Base-by-base conservation (phyloP, 1,284 basidiomycete genomes). In the Gomphus bonarii region DNA sequence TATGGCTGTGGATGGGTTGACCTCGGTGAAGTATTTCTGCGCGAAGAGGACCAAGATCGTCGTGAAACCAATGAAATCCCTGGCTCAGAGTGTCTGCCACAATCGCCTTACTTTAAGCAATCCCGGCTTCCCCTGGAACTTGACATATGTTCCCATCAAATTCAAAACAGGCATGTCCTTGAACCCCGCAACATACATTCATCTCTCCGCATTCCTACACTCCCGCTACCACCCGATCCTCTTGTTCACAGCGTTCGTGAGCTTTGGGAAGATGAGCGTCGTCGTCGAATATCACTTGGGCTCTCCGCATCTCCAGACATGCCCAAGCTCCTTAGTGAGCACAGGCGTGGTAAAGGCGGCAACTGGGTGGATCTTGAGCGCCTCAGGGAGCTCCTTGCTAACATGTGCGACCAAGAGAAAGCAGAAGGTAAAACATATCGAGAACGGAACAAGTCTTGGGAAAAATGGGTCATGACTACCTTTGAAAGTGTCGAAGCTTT, bases 1-100 rank as follows among this genome's bases (percentile, higher is more conserved):
- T 97, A 94, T 65, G 95, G 95, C 1, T 98, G 95, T 68, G 93
- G 90, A 9, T 91, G 85, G 80, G 75, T 98, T 50, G 84, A 95
- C 58, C 69, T 88, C 4, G 51, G 44, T 22, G 72, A 82, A 54
- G 78, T 73, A n/a, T 78, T 79, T 69, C 73, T 79, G 64, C 78
- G 86, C 16, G 76, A 77, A 36, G 68, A 72, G 53, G 67, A 66
- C 33, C 62, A 66, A n/a, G 68, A 73, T 46, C 64, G 65, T 8
- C 43, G 48, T 22, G 49, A 46, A 44, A 58, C 56, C 33, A 54
- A 61, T 36, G 49, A 38, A 18, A 28, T 58, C 38, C 52, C 49
- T 44, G 36, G 43, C 10, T 62, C 63, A 53, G 62, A 65, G 50
- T 38, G 58, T 31, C 79, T 78, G 62, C 65, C 67, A 46, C 54